Evolutionary conservation across 768 basidiomycete genomes (phyloP).

Genomic region (Pleurotus ostreatus): DNA sequence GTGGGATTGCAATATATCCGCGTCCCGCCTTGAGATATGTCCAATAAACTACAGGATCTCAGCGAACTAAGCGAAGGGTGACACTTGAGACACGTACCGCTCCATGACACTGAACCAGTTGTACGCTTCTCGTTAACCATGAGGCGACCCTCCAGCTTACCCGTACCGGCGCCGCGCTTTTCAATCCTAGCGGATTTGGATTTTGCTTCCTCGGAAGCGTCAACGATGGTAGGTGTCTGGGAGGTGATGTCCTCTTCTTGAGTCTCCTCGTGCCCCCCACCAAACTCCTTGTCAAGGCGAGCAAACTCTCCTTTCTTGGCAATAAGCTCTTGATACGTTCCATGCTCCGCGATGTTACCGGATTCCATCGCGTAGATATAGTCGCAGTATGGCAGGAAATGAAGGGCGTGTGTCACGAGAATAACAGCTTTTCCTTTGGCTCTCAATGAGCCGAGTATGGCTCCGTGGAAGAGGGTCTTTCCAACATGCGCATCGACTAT

Average conservation of each 20-base stretch:
- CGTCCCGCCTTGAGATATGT: conserved; percentile 55
- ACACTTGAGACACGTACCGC: conserved; percentile 22
- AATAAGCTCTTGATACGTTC: conserved; percentile 55
- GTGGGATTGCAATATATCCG: conserved; percentile 44
- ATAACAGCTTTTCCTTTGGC: conserved; percentile 67
- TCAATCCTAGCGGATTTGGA: conserved; percentile 29
- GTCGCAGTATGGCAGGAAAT: conserved; percentile 84
- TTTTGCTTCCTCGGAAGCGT: conserved; percentile 16
- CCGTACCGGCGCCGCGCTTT: conserved; percentile 44
- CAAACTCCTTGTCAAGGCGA: conserved; percentile 57
- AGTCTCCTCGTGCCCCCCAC: conserved; percentile 40
- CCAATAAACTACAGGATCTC: conserved; percentile 43
- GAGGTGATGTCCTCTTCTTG: conserved; percentile 18
- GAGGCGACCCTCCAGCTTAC: conserved; percentile 62
- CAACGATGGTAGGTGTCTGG: conserved; percentile 13
- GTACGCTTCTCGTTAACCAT: conserved; percentile 62
- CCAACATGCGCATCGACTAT: conserved; percentile 75
- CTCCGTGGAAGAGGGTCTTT: conserved; percentile 60
- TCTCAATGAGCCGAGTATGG: conserved; percentile 43
- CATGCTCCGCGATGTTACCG: conserved; percentile 76
- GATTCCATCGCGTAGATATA: conserved; percentile 77
- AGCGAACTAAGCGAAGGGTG: no score
- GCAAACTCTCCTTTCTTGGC: conserved; percentile 48
- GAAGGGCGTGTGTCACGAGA: conserved; percentile 88
- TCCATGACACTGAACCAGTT: conserved; percentile 58